Percentiles rank a stretch among this genome's conserved stretches.
Conservation (phyloP, 148 eudicot species). For the Oxyria digyna region DNA sequence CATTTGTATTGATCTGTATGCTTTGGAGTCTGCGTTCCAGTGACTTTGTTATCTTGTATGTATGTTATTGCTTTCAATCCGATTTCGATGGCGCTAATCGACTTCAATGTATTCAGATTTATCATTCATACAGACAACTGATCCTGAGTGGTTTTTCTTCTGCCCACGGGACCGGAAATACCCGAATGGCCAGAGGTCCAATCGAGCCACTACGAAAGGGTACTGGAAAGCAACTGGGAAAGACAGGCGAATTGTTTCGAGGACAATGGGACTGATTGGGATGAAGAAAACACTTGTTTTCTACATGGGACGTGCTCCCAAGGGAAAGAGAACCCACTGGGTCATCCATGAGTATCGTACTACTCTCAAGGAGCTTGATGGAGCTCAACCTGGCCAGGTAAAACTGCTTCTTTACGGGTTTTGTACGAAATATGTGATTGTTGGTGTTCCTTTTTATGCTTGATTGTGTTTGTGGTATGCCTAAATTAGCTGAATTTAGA, state of each 20-base stretch:
- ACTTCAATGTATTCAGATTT: conserved; percentile 34
- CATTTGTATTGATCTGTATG: not conserved
- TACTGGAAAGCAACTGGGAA: conserved; percentile 98
- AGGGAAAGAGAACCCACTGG: conserved; percentile 76
- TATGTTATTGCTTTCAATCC: not conserved
- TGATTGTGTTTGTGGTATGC: not conserved
- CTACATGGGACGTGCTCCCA: conserved; percentile 84
- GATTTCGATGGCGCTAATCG: not conserved
- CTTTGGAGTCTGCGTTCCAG: not conserved
- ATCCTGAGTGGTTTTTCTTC: conserved; percentile 91
- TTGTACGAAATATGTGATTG: not conserved
- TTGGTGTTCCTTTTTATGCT: not conserved
- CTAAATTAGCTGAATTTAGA: not conserved
- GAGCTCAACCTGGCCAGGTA: conserved; percentile 88
- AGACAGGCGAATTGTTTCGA: conserved; percentile 56
- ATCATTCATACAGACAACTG: conserved; percentile 51
- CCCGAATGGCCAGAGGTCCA: conserved; percentile 78
- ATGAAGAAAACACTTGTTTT: conserved; percentile 92
- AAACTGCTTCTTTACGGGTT: not conserved
- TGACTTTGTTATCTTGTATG: not conserved
- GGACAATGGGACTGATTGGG: conserved; percentile 45
- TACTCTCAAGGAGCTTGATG: conserved; percentile 61
- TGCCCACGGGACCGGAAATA: conserved; percentile 92
- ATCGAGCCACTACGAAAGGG: conserved; percentile 66
- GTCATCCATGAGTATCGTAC: conserved; percentile 92